A percentile compares a stretch with the other conserved stretches of the same genome.
phyloP scores from a whole-genome alignment of 192 early-diverging fungal genomes.

The Umbelopsis vinacea region DNA sequence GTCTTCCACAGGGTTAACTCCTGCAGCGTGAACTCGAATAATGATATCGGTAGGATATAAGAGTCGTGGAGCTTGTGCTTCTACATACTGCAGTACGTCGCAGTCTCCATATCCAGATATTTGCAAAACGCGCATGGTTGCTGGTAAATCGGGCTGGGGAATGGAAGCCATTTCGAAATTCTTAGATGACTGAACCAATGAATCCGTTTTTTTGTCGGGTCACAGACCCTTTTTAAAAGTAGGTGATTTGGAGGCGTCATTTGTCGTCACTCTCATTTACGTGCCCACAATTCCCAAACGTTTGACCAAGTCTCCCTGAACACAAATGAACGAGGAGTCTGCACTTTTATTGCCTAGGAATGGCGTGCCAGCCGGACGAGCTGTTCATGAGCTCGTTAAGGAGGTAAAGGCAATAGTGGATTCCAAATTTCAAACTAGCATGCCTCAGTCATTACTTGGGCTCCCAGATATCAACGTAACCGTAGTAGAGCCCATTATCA shows the following conservation, averaged over 20 bases:
- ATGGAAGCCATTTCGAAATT: background rate
- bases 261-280: background rate
- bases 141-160: constrained; percentile 21
- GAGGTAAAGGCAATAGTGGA: background rate
- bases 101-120: background rate
- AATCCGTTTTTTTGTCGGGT: background rate
- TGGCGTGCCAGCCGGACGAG: background rate
- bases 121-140: constrained; percentile 20
- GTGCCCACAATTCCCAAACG: background rate
- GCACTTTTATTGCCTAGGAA: background rate
- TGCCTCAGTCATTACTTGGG: background rate
- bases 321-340: background rate
- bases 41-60: background rate
- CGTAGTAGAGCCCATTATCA: constrained; percentile 41
- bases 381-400: background rate
- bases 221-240: background rate
- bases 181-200: too few species aligned
- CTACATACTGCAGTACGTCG: constrained; percentile 14
- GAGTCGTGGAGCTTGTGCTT: constrained; percentile 1
- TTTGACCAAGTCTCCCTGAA: background rate
- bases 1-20: constrained; percentile 34
- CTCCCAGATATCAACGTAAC: constrained; percentile 44
- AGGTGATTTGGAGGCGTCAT: background rate
- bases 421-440: constrained; percentile 2
- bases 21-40: constrained; percentile 25